These are phyloP conservation scores for Apophysomyces elegans DNA, from an alignment of 371 early-diverging fungal species.

Conservation along the genomic window DNA sequence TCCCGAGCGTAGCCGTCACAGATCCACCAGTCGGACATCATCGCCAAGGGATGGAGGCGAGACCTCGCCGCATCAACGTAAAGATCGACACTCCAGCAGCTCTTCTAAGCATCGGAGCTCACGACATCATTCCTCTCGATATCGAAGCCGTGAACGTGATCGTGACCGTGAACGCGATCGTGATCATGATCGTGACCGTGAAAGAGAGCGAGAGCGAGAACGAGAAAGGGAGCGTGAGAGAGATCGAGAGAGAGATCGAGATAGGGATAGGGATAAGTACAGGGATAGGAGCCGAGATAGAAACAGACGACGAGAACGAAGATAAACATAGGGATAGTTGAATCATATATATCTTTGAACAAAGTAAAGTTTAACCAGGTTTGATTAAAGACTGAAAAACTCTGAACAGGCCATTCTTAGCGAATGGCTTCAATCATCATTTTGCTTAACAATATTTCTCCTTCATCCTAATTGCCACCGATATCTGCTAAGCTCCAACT, in stretches of 20 bases:
- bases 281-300: conserved; percentile 33
- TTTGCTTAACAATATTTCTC: too few relatives aligned
- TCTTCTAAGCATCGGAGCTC: conserved; percentile 35
- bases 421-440: too few relatives aligned
- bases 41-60: conserved; percentile 12
- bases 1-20: conserved; percentile 9
- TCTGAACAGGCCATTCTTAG: too few relatives aligned
- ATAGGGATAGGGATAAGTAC: conserved; percentile 29
- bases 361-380: conserved; percentile 5
- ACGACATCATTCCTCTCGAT: conserved; percentile 39
- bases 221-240: conserved; percentile 21
- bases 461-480: too few relatives aligned
- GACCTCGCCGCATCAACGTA: conserved; percentile 15
- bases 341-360: conserved; percentile 7
- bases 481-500: too few relatives aligned
- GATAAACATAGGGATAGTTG: neutral
- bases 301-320: conserved; percentile 22
- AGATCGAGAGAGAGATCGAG: conserved; percentile 23
- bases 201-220: conserved; percentile 26
- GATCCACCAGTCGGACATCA: conserved; percentile 15
- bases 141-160: conserved; percentile 40
- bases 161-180: conserved; percentile 24
- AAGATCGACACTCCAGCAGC: conserved; percentile 22
- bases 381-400: neutral
- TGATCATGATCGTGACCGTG: conserved; percentile 20